Percentiles rank a stretch among this genome's conserved stretches.
Evolutionary conservation across 1,284 basidiomycete species (phyloP).

Genomic region (Ceratobasidium sp.): DNA sequence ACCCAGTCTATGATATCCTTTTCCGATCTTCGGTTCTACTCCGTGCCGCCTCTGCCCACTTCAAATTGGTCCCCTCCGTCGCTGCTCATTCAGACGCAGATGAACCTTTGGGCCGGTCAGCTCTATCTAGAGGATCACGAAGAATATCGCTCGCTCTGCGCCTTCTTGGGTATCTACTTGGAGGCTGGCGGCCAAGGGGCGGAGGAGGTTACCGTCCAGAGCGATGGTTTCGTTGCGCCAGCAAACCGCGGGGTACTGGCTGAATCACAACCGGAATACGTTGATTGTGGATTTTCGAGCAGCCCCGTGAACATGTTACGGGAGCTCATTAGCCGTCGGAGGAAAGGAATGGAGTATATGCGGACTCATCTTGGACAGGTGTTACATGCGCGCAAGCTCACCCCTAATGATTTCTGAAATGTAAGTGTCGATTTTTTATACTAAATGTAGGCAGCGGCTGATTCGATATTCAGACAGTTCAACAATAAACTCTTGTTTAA

Average conservation of each 20-base stretch:
- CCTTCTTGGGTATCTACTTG: slow-evolving; percentile 28
- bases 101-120: slow-evolving; percentile 43
- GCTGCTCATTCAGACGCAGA: background rate
- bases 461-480: no score
- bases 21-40: slow-evolving; percentile 43
- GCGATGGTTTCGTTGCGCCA: slow-evolving; percentile 26
- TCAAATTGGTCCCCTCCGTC: background rate
- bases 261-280: background rate
- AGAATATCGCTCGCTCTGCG: slow-evolving; percentile 28
- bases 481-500: no score
- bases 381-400: slow-evolving; percentile 16
- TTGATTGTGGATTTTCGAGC: slow-evolving; percentile 3
- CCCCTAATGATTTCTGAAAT: slow-evolving; percentile 1
- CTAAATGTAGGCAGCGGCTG: no score
- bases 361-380: slow-evolving; percentile 28
- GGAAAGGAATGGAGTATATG: slow-evolving; percentile 35
- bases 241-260: background rate
- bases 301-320: slow-evolving; percentile 10
- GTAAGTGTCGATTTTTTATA: no score
- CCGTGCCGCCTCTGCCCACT: background rate
- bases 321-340: slow-evolving; percentile 9
- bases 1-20: slow-evolving; percentile 38
- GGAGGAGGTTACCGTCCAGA: slow-evolving; percentile 1
- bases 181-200: background rate
- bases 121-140: slow-evolving; percentile 22